Conservation (phyloP, 768 basidiomycete genomes). For the Strobilomyces echinocephalus region DNA sequence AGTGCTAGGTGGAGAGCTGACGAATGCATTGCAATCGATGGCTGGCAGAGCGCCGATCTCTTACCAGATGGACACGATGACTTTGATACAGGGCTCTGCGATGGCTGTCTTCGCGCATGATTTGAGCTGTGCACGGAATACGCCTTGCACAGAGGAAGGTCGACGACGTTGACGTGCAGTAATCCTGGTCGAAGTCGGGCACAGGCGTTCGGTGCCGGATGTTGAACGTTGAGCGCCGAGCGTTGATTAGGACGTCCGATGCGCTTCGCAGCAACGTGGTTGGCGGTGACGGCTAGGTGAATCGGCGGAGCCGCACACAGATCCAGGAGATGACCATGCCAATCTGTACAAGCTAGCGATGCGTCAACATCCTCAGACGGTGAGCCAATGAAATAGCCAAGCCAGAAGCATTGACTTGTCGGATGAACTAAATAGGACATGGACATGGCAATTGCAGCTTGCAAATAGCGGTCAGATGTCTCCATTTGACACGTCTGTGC, state of each 20-base stretch:
- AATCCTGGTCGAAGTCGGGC: slow-evolving; percentile 60
- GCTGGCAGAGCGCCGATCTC: slow-evolving; percentile 53
- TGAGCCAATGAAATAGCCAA: slow-evolving; percentile 6
- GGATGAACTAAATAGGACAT: not conserved
- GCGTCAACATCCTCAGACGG: not conserved
- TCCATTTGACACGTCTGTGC: slow-evolving; percentile 4
- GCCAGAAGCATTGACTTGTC: slow-evolving; percentile 11
- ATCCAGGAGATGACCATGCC: not conserved
- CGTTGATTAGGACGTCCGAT: slow-evolving; percentile 47
- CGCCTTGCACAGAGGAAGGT: slow-evolving; percentile 52
- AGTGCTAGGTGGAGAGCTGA: too few relatives aligned
- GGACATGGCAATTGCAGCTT: slow-evolving; percentile 4
- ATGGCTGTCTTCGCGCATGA: slow-evolving; percentile 58
- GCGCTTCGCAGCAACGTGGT: slow-evolving; percentile 50
- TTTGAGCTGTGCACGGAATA: slow-evolving; percentile 55
- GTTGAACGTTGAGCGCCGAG: slow-evolving; percentile 31
- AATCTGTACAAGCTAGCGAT: slow-evolving; percentile 1
- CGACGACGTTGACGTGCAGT: slow-evolving; percentile 50
- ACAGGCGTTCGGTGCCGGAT: slow-evolving; percentile 42
- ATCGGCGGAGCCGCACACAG: not conserved
- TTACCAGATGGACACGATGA: slow-evolving; percentile 42
- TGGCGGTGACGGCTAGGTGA: slow-evolving; percentile 14
- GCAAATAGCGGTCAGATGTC: not conserved
- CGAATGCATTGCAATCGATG: slow-evolving; percentile 22
- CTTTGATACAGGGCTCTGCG: slow-evolving; percentile 50